A percentile compares a stretch with the other conserved stretches of the same genome.
Evolutionary conservation across 2,329 filamentous ascomycete species (phyloP).

Genomic region (Pyricularia sp.): DNA sequence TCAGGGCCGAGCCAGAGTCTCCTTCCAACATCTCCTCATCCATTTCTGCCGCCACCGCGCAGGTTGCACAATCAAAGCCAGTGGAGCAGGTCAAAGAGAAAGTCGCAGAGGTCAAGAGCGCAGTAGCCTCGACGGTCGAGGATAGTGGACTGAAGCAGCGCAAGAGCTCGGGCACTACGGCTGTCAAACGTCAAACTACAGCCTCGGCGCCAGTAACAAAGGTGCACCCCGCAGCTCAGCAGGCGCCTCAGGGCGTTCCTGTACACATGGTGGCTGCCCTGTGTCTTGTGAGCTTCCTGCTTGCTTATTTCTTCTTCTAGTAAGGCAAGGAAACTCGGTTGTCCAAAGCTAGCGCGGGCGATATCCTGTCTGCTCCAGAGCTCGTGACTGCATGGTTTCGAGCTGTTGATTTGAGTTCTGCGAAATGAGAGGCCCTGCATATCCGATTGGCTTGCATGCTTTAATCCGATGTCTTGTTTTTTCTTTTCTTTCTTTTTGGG

Average conservation of each 20-base stretch:
- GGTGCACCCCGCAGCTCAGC: slow-evolving; percentile 6
- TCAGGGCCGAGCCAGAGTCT: slow-evolving; percentile 7
- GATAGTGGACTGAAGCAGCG: slow-evolving; percentile 68
- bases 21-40: slow-evolving; percentile 9
- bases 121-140: slow-evolving; percentile 55
- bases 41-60: slow-evolving; percentile 8
- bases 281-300: slow-evolving; percentile 79
- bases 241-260: slow-evolving; percentile 63
- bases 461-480: neutral
- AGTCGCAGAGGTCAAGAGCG: slow-evolving; percentile 53
- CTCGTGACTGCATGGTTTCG: neutral
- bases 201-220: slow-evolving; percentile 1
- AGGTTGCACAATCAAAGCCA: neutral
- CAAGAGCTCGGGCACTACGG: slow-evolving; percentile 31
- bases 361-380: neutral
- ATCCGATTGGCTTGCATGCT: neutral
- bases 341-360: neutral
- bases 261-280: slow-evolving; percentile 73
- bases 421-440: neutral
- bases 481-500: neutral
- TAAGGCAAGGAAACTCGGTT: neutral
- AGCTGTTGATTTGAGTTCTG: neutral
- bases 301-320: slow-evolving; percentile 95
- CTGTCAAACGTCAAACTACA: neutral
- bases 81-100: slow-evolving; percentile 17